These are phyloP conservation scores for Aspergillus fumigatiaffinis DNA, from an alignment of 2,329 filamentous ascomycete genomes.

Conservation along the genomic window DNA sequence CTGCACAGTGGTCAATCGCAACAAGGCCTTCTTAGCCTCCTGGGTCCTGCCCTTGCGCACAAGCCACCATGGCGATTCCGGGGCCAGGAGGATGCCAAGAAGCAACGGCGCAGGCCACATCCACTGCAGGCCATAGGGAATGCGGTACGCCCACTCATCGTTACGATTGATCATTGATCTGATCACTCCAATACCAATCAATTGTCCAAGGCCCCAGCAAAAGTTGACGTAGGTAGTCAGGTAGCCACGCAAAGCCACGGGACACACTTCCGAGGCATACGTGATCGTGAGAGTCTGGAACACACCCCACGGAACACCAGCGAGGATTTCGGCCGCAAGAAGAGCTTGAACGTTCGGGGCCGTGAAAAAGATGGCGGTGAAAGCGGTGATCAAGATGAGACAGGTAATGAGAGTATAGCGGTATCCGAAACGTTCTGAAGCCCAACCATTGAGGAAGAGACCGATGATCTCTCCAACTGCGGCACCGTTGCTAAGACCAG, in stretches of 20 bases:
- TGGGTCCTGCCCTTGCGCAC: conserved; percentile 44
- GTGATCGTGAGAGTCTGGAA: conserved; percentile 49
- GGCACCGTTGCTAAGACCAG: conserved; percentile 43
- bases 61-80: conserved; percentile 52
- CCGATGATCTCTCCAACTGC: conserved; percentile 48
- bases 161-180: conserved; percentile 43
- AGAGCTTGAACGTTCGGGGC: conserved; percentile 46
- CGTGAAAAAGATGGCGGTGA: conserved; percentile 51
- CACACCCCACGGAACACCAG: conserved; percentile 50
- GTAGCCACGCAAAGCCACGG: conserved; percentile 43
- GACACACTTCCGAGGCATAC: conserved; percentile 47
- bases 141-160: conserved; percentile 51
- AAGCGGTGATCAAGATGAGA: conserved; percentile 43
- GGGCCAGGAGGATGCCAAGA: conserved; percentile 46
- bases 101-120: conserved; percentile 51
- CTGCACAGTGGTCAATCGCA: conserved; percentile 44
- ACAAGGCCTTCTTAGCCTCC: conserved; percentile 44
- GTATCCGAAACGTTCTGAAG: conserved; percentile 51
- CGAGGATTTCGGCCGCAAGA: conserved; percentile 50
- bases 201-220: conserved; percentile 47
- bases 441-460: conserved; percentile 49
- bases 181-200: conserved; percentile 51
- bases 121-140: conserved; percentile 52
- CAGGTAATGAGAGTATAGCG: conserved; percentile 49
- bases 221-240: conserved; percentile 47